A percentile compares a stretch with the other conserved stretches of the same genome.
Conservation (phyloP, 352 stramenopile species). For the Phytopythium montanum region DNA sequence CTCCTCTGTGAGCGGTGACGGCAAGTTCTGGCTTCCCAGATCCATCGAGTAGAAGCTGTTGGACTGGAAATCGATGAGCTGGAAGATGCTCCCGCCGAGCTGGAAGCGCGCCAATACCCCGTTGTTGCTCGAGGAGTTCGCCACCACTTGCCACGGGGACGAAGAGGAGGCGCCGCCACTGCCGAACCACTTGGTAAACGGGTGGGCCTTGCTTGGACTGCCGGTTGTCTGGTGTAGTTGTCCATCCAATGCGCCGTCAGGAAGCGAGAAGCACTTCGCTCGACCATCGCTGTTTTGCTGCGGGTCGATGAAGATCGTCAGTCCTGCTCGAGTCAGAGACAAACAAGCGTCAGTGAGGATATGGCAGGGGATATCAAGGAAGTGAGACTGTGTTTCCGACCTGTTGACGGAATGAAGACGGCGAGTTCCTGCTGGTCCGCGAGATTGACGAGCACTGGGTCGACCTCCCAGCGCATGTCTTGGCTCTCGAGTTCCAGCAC, state of each 20-base stretch:
- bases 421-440: conserved; percentile 36
- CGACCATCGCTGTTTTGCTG: conserved; percentile 32
- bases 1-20: conserved; percentile 7
- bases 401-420: conserved; percentile 59
- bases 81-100: conserved; percentile 48
- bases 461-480: conserved; percentile 60
- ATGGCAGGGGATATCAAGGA: background rate
- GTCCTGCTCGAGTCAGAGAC: conserved; percentile 14
- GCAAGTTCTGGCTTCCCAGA: conserved; percentile 14
- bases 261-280: conserved; percentile 48
- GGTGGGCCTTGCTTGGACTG: conserved; percentile 23
- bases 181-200: conserved; percentile 51
- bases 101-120: conserved; percentile 42
- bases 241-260: conserved; percentile 47
- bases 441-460: conserved; percentile 47
- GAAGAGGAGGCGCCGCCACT: conserved; percentile 14
- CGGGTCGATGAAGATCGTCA: conserved; percentile 46
- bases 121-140: conserved; percentile 21
- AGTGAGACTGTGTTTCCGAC: conserved; percentile 9
- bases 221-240: conserved; percentile 24
- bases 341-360: background rate
- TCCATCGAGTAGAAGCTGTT: conserved; percentile 52
- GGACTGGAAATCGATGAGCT: conserved; percentile 41
- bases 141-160: conserved; percentile 13
- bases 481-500: conserved; percentile 62